Conservation (phyloP, 345 rosid species). For the Psidium guajava region DNA sequence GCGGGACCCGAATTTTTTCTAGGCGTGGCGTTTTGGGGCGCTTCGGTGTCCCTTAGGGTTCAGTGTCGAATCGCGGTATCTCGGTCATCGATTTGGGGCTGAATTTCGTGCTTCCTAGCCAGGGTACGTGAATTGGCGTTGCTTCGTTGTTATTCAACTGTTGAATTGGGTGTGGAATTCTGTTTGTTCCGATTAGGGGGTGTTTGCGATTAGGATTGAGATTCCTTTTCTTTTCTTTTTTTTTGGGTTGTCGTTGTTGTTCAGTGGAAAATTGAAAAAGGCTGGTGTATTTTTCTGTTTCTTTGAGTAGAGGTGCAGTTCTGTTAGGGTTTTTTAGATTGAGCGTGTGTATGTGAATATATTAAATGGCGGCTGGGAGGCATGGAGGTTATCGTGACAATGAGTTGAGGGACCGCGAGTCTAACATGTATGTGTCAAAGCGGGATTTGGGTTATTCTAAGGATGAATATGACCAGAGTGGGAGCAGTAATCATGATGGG, state of each 20-base stretch:
- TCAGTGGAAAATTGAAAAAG: not conserved
- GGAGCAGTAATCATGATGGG: slow-evolving; percentile 27
- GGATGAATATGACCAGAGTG: slow-evolving; percentile 28
- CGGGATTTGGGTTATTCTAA: slow-evolving; percentile 28
- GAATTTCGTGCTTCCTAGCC: not conserved
- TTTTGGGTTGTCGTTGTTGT: not conserved
- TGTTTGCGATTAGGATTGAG: not conserved
- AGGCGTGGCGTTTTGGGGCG: not conserved
- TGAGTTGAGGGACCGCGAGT: slow-evolving; percentile 52
- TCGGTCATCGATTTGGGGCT: not conserved
- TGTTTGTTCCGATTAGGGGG: not conserved
- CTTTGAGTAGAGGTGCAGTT: not conserved
- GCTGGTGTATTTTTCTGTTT: not conserved
- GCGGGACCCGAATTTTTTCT: not conserved
- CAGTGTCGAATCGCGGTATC: not conserved
- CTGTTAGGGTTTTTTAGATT: not conserved
- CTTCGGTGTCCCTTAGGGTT: not conserved
- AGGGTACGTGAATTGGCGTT: not conserved
- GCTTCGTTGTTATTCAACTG: not conserved
- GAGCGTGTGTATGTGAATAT: not conserved
- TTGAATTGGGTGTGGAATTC: not conserved
- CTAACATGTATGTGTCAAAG: slow-evolving; percentile 38
- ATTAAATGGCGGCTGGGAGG: slow-evolving; percentile 76
- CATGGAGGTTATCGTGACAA: slow-evolving; percentile 57
- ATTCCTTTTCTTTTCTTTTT: not conserved